Evolutionary conservation across 352 stramenopile genomes (phyloP).

Genomic region (Phytophthora cryptogea): DNA sequence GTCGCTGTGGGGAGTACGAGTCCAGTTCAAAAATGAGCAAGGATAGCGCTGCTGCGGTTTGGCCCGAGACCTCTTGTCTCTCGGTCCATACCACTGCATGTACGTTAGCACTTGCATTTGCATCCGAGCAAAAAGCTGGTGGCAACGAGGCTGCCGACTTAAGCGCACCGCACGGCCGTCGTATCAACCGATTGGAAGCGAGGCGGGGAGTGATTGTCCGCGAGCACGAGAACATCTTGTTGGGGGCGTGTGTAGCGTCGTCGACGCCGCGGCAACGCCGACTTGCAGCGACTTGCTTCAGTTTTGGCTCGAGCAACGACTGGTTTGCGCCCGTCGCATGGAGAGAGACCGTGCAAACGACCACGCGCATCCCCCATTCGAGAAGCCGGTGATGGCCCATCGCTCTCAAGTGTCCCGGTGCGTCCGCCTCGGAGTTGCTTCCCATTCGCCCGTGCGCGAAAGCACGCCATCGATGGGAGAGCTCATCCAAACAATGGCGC

Average conservation of each 20-base stretch:
- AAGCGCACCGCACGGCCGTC: slow-evolving; percentile 6
- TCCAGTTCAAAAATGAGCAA: slow-evolving; percentile 32
- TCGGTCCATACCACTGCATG: slow-evolving; percentile 6
- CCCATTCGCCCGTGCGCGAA: slow-evolving; percentile 12
- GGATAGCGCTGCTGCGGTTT: not conserved
- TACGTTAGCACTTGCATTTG: slow-evolving; percentile 18
- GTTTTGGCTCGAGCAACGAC: slow-evolving; percentile 12
- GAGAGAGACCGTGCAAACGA: not conserved
- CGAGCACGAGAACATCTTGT: slow-evolving; percentile 18
- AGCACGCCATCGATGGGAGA: slow-evolving; percentile 18
- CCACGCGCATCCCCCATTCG: slow-evolving; percentile 4
- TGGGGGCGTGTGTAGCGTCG: slow-evolving; percentile 13
- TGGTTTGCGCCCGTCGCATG: slow-evolving; percentile 9
- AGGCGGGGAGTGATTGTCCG: slow-evolving; percentile 22
- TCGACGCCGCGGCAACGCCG: slow-evolving; percentile 21
- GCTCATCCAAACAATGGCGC: slow-evolving; percentile 12
- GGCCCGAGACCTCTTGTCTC: slow-evolving; percentile 4
- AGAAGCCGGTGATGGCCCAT: slow-evolving; percentile 8
- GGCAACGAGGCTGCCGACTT: slow-evolving; percentile 17
- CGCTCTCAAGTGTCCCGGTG: slow-evolving; percentile 7
- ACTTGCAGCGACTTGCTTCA: slow-evolving; percentile 26
- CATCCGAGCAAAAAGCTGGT: slow-evolving; percentile 23
- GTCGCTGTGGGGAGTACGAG: slow-evolving; percentile 1
- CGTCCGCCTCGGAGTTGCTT: slow-evolving; percentile 1
- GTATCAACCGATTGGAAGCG: slow-evolving; percentile 35